These are phyloP conservation scores for Ogataea chonburiensis DNA, from an alignment of 805 yeast species.

Conservation along the genomic window DNA sequence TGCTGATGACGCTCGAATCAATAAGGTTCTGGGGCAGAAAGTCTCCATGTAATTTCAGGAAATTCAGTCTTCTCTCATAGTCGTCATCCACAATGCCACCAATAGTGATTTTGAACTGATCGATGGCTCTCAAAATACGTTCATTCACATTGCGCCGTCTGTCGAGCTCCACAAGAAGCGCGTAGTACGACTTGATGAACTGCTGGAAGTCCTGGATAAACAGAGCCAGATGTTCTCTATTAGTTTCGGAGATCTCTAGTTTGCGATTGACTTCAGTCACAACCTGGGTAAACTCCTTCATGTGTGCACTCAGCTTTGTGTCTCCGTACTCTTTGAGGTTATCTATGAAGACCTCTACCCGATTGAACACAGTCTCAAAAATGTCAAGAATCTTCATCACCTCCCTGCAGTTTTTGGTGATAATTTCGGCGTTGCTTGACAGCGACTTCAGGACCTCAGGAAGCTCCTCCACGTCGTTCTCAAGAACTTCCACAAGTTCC, in stretches of 20 bases:
- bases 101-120: slow-evolving; percentile 42
- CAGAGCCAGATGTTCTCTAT: slow-evolving; percentile 19
- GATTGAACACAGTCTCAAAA: slow-evolving; percentile 21
- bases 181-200: slow-evolving; percentile 52
- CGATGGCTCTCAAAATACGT: slow-evolving; percentile 40
- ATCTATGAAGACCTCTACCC: slow-evolving; percentile 20
- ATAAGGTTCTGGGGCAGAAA: slow-evolving; percentile 48
- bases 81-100: slow-evolving; percentile 44
- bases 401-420: slow-evolving; percentile 31
- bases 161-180: slow-evolving; percentile 50
- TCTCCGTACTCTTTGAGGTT: slow-evolving; percentile 32
- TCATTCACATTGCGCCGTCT: slow-evolving; percentile 46
- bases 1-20: slow-evolving; percentile 24
- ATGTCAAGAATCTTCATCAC: slow-evolving; percentile 23
- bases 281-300: slow-evolving; percentile 20
- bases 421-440: slow-evolving; percentile 35
- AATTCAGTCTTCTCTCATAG: slow-evolving; percentile 39
- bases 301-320: slow-evolving; percentile 25
- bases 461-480: slow-evolving; percentile 54
- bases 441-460: slow-evolving; percentile 54
- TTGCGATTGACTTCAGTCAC: slow-evolving; percentile 13
- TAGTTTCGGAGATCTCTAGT: slow-evolving; percentile 13
- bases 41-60: slow-evolving; percentile 48
- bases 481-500: slow-evolving; percentile 46
- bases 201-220: slow-evolving; percentile 46